Base-by-base conservation (phyloP, 768 basidiomycete genomes). In the Amanita fuliginea region DNA sequence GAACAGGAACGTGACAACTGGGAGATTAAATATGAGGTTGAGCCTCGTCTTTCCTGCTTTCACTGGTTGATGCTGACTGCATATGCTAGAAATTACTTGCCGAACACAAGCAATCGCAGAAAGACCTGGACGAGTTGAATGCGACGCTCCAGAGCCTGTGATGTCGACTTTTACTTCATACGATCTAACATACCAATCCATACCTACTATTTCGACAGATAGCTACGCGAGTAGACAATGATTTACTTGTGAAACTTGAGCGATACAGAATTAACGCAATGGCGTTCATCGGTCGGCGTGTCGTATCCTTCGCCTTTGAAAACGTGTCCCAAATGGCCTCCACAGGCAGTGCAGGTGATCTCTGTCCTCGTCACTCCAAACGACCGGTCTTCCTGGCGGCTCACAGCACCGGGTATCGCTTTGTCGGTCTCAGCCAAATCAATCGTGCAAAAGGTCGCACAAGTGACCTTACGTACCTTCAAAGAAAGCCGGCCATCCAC, bases 401-500 rank as follows among this genome's bases (percentile, higher is more conserved):
- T 75, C 26, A 97, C 87, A 19, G 93, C 90, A 30, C 92, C 93
- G 5, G 93, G 93, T 53, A 95, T 78, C 6, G 92, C 91, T 89
- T 53, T 28, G 13, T 46, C 33, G 36, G 42, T n/a, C 43, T 46
- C 36, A 40, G 24, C 37, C 40, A 7, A 16, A 5, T 13, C 35
- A 16, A 5, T 13, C 35, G 34, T 21, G 26, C 5, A 16, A n/a
- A n/a, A n/a, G 37, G n/a, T 33, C n/a, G 19, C 30, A 24, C 7
- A 56, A 26, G n/a, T n/a, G n/a, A n/a, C n/a, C n/a, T n/a, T n/a
- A 24, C 67, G 50, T 53, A 86, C 86, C 86, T 61, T 95, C 93
- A 61, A 85, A 97, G 75, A 96, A 97, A 1, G 93, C 90, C n/a
- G 94, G 93, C 93, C 93, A 97, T 19, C 93, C 93, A 59, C 90